A percentile compares a stretch with the other conserved stretches of the same genome.
These are phyloP conservation scores for Nissolia schottii DNA, from an alignment of 306 rosid genomes.

Conservation along the genomic window DNA sequence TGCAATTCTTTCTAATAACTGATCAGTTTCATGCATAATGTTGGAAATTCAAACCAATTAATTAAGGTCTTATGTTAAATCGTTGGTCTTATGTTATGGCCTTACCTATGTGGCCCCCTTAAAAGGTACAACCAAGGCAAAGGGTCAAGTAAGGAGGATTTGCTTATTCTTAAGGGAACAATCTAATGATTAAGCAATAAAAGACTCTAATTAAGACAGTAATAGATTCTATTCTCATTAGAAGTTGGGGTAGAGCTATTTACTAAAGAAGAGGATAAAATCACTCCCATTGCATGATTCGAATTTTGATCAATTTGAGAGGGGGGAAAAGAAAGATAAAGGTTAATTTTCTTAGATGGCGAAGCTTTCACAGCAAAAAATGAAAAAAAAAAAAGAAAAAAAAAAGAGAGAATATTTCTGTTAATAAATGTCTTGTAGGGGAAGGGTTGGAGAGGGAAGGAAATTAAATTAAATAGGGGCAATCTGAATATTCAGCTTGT, in stretches of 20 bases:
- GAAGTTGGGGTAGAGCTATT: neutral
- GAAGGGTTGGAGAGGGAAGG: neutral
- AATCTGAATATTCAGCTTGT: constrained; percentile 20
- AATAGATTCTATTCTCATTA: neutral
- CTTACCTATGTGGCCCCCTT: neutral
- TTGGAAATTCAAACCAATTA: constrained; percentile 26
- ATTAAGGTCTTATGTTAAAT: constrained; percentile 11
- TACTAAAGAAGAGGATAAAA: neutral
- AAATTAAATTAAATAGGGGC: neutral
- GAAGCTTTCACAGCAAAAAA: neutral
- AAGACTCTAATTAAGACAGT: neutral
- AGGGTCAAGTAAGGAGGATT: neutral
- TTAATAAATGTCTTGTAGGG: neutral
- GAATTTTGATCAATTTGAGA: neutral
- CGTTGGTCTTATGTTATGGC: neutral
- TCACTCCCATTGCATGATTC: neutral
- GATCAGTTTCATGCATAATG: neutral
- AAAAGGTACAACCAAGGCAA: neutral
- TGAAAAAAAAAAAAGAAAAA: too few species aligned
- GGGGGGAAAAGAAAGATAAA: neutral
- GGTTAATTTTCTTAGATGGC: neutral
- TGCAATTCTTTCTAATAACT: constrained; percentile 9
- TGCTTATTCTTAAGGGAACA: constrained; percentile 16
- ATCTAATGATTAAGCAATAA: constrained; percentile 21
- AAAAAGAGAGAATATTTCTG: too few species aligned